Evolutionary conservation across 2,329 filamentous ascomycete species (phyloP).

Genomic region (Scopulariopsis brevicaulis): DNA sequence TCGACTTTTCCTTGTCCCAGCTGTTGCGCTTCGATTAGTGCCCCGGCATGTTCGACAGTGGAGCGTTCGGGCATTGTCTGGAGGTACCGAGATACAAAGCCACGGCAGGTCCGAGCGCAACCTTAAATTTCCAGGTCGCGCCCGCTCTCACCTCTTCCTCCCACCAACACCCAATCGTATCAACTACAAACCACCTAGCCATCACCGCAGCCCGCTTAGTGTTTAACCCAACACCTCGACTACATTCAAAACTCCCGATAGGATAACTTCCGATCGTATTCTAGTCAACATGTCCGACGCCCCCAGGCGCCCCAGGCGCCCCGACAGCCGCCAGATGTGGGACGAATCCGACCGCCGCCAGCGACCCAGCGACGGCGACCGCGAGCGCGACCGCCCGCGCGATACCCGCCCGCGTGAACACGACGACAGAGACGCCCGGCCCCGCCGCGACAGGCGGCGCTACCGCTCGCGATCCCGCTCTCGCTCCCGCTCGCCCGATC

Average conservation of each 20-base stretch:
- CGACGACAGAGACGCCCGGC: slow-evolving; percentile 14
- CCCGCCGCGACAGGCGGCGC: slow-evolving; percentile 15
- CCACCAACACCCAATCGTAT: background rate
- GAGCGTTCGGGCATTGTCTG: background rate
- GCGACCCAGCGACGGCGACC: slow-evolving; percentile 11
- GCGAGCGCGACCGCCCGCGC: slow-evolving; percentile 14
- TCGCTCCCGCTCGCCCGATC: slow-evolving; percentile 21
- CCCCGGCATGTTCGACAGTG: background rate
- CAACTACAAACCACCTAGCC: background rate
- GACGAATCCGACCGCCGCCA: slow-evolving; percentile 35
- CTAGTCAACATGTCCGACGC: slow-evolving; percentile 1
- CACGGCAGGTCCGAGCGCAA: background rate
- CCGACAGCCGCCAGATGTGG: slow-evolving; percentile 50
- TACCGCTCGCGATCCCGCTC: slow-evolving; percentile 22
- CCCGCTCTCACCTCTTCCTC: background rate
- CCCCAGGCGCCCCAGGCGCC: slow-evolving; percentile 15
- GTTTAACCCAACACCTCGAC: background rate
- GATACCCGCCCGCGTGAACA: slow-evolving; percentile 10
- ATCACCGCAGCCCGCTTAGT: background rate
- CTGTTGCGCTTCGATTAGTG: too few relatives aligned
- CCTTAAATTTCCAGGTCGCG: background rate
- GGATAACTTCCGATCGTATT: background rate
- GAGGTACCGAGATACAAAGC: background rate
- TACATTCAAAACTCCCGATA: background rate
- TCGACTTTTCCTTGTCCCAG: too few relatives aligned